Base-by-base conservation (phyloP, 495 filamentous ascomycete genomes). In the Penicillium crystallinum region DNA sequence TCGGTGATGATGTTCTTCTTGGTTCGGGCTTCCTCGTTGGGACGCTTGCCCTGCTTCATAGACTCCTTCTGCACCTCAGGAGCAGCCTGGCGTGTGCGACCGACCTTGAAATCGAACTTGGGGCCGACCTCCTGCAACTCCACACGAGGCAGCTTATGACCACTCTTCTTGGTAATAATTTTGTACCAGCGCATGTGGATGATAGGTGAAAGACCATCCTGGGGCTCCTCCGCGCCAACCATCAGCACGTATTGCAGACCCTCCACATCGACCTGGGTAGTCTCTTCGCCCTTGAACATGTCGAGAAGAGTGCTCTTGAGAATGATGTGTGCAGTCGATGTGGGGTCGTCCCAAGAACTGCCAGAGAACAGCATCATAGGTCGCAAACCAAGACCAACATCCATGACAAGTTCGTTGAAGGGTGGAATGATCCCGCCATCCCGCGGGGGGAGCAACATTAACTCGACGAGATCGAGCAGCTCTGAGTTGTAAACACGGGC, bases 1-100 rank as follows among this genome's bases (percentile, higher is more conserved):
- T 97, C 92, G 55, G 87, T 96, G 53, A 80, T 77, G 55, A 97
- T 84, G 67, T 98, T 98, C 86, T 97, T 97, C 88, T 91, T 97
- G 42, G 82, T 82, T 73, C 81, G 85, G 29, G 66, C 58, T 27
- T 69, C 64, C 46, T 72, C 74, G 55, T 76, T 87, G 11, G 74
- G 74, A 49, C 77, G 77, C 77, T 83, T 91, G 46, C 89, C 81
- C 70, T 83, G 88, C 81, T 85, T 90, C 83, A 96, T 75, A 33
- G 91, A 89, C 74, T 92, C 89, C 81, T 96, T 97, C 83, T 83
- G 75, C 62, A 87, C 77, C 10, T 81, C 83, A 40, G 80, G 76
- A 36, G 95, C 84, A 10, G 93, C 81, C 65, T 90, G 82, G 63
- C 81, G 84, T n/a, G 80, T 70, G 50, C 93, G 83, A 25, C 93